Base-by-base conservation (phyloP, 2,329 filamentous ascomycete genomes). In the Stemphylium lycopersici region DNA sequence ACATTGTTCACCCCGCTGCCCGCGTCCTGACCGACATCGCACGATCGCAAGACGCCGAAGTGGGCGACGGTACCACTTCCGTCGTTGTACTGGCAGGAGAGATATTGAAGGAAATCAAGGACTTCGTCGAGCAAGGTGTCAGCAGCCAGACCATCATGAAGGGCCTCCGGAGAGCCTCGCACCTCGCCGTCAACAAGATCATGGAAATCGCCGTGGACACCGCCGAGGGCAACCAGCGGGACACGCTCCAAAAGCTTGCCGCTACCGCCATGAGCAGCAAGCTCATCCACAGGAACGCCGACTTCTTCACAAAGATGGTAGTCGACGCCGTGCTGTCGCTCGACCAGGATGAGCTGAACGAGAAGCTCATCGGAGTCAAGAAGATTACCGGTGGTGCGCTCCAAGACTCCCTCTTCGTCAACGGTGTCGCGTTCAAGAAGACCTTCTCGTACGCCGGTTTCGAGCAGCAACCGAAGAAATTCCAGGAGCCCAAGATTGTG, bases 181-280 rank as follows among this genome's bases (percentile, higher is more conserved):
- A 84, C 63, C 90, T 98, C 86, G 93, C 95, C 15, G 91, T 98
- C 76, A 98, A 98, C 84, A 98, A 97, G 84, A 89, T 99, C 77
- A 96, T 96, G 84, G 95, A 99, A 80, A 96, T 99, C 76, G 90
- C 93, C 42, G 86, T 98, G 65, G 87, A 87, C 78, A 93, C 91
- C 50, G 85, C 87, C 65, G 91, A 96, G 75, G 85, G 83, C 55
- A 93, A 90, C 78, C 90, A 89, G 78, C 87, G 90, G 67, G 93
- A 97, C 68, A 98, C 93, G 37, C 84, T 99, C 57, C 80, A 83
- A 75, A 96, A 96, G 79, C 83, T 99, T 67, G 95, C 95, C 26
- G 91, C 86, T 32, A 99, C 95, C 24, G 95, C 95, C 67, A 99
- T 99, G 95, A 98, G 93, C 77, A 97, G 93, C 85, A 99, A 99